Conservation (phyloP, 2,329 filamentous ascomycete species). For the Hortaea werneckii region DNA sequence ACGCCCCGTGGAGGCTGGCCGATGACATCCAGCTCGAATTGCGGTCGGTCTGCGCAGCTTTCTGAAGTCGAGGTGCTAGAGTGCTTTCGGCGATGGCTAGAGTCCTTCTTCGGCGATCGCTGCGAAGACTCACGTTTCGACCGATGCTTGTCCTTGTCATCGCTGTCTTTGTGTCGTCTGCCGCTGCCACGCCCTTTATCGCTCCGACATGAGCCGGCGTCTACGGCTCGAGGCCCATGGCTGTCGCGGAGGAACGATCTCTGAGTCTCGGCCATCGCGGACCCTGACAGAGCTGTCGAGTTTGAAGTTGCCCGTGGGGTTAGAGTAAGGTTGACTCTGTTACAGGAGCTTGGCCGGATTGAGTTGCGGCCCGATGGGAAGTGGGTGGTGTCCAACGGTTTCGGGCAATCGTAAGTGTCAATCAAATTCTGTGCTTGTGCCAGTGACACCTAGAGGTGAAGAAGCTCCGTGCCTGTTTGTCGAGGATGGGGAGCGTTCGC, state of each 20-base stretch:
- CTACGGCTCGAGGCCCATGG: slow-evolving; percentile 20
- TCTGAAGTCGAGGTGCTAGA: slow-evolving; percentile 7
- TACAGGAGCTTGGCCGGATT: background rate
- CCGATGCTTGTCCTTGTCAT: slow-evolving; percentile 12
- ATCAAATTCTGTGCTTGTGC: background rate
- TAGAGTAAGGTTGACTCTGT: slow-evolving; percentile 2
- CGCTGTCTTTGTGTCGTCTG: slow-evolving; percentile 10
- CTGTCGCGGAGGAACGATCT: slow-evolving; percentile 20
- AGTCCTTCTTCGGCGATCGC: slow-evolving; percentile 18
- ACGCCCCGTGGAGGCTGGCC: slow-evolving; percentile 18
- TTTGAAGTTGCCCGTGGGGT: background rate
- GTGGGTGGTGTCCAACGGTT: background rate
- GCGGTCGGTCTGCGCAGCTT: slow-evolving; percentile 11
- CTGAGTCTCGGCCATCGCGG: slow-evolving; percentile 10
- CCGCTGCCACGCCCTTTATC: slow-evolving; percentile 13
- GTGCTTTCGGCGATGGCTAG: slow-evolving; percentile 15
- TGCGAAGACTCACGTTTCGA: slow-evolving; percentile 13
- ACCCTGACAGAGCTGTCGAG: slow-evolving; percentile 3
- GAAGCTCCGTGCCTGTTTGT: background rate
- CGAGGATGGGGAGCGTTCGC: background rate
- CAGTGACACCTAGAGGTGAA: background rate
- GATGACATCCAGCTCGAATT: slow-evolving; percentile 24
- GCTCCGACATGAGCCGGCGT: slow-evolving; percentile 8
- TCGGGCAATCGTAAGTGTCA: background rate
- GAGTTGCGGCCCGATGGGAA: background rate